phyloP scores from a whole-genome alignment of 495 filamentous ascomycete species.

The Trichoderma parareesei region DNA sequence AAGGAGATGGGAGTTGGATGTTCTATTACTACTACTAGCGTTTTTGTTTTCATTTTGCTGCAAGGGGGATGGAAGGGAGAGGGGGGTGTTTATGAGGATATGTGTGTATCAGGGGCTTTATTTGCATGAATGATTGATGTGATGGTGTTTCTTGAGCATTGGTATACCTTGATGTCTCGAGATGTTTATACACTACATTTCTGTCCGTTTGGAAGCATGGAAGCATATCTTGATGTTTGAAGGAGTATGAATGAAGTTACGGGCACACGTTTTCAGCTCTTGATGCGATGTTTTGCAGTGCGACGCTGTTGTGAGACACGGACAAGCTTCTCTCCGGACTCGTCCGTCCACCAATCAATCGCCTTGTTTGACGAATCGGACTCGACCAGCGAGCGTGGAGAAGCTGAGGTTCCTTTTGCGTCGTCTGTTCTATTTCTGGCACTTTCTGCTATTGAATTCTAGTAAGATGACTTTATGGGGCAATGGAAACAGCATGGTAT shows the following conservation, averaged over 20 bases:
- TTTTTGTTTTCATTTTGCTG: neutral
- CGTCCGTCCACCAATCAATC: too few species aligned
- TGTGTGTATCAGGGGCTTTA: too few species aligned
- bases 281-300: neutral
- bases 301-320: neutral
- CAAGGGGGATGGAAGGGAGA: neutral
- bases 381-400: too few species aligned
- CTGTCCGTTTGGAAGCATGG: neutral
- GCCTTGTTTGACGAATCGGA: too few species aligned
- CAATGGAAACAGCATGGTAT: too few species aligned
- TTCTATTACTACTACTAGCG: too few species aligned
- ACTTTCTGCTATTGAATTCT: too few species aligned
- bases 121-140: neutral
- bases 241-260: neutral
- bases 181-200: constrained; percentile 1
- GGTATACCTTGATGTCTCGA: neutral
- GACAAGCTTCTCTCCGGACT: neutral
- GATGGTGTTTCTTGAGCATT: neutral
- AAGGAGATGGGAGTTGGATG: too few species aligned
- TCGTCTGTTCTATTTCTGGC: too few species aligned
- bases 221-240: neutral
- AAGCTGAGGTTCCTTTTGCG: too few species aligned
- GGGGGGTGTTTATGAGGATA: neutral
- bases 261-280: neutral
- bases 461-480: too few species aligned